Percentiles rank a stretch among this genome's conserved stretches.
Evolutionary conservation across 805 yeast genomes (phyloP).

Genomic region (Candida hispaniensis): DNA sequence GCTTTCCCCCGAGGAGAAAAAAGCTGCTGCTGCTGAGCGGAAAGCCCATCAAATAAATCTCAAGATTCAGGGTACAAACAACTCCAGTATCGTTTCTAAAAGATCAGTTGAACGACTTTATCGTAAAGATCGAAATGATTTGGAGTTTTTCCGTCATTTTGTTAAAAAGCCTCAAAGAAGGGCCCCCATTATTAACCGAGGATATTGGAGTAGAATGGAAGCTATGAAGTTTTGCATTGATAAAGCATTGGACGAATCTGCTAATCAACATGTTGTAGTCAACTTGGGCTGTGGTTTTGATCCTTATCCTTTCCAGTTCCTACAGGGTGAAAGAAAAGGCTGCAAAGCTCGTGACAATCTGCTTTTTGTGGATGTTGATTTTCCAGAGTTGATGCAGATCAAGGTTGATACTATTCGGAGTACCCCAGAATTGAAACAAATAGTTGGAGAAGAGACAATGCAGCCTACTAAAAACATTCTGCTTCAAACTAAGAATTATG

Average conservation of each 20-base stretch:
- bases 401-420: conserved; percentile 44
- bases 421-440: conserved; percentile 37
- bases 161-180: conserved; percentile 57
- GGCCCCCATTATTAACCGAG: conserved; percentile 72
- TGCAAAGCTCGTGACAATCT: conserved; percentile 29
- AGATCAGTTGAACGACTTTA: conserved; percentile 63
- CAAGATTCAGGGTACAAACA: conserved; percentile 68
- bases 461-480: conserved; percentile 24
- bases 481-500: conserved; percentile 38
- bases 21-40: too few species aligned
- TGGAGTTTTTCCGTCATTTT: conserved; percentile 50
- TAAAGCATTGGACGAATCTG: conserved; percentile 33
- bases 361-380: conserved; percentile 61
- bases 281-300: conserved; percentile 76
- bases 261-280: conserved; percentile 35
- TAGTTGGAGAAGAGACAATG: conserved; percentile 38
- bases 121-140: conserved; percentile 21
- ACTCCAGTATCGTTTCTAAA: conserved; percentile 73
- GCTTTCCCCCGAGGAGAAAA: conserved; percentile 1
- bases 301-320: conserved; percentile 45
- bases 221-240: conserved; percentile 46
- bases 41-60: conserved; percentile 12
- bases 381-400: conserved; percentile 51
- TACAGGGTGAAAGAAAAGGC: conserved; percentile 30
- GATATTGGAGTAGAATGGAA: conserved; percentile 73